phyloP scores from a whole-genome alignment of 2,329 filamentous ascomycete species.

The Thielaviopsis ethacetica region DNA sequence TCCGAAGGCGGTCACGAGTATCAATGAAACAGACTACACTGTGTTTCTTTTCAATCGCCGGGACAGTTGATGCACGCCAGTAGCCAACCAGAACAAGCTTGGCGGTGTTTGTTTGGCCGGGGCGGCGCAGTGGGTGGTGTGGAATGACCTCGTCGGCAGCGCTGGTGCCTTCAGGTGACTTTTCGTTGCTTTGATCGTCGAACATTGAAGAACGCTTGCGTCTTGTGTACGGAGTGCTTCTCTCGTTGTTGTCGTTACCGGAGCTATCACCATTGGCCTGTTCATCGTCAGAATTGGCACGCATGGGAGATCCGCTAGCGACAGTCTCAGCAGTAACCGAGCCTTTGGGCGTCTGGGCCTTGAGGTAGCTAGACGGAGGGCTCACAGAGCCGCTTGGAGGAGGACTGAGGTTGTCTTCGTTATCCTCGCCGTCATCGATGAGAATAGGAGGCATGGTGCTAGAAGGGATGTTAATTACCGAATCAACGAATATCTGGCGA shows the following conservation, averaged over 20 bases:
- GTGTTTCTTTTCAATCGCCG: constrained; percentile 34
- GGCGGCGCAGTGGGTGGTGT: constrained; percentile 6
- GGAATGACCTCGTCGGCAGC: constrained; percentile 1
- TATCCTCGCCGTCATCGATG: constrained; percentile 20
- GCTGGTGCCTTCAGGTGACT: not conserved
- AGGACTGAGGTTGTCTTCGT: constrained; percentile 23
- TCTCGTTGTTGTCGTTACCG: not conserved
- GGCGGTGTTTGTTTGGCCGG: constrained; percentile 13
- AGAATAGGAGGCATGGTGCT: constrained; percentile 12
- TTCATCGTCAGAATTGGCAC: constrained; percentile 22
- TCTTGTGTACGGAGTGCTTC: not conserved
- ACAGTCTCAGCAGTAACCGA: constrained; percentile 33
- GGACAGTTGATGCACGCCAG: constrained; percentile 42
- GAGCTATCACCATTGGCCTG: constrained; percentile 17
- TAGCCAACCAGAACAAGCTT: constrained; percentile 39
- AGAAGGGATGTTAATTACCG: constrained; percentile 13
- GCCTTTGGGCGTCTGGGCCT: constrained; percentile 28
- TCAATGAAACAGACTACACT: constrained; percentile 47
- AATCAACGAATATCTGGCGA: constrained; percentile 4
- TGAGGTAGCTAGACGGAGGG: constrained; percentile 23
- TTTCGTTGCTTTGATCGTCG: not conserved
- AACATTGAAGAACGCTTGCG: constrained; percentile 8
- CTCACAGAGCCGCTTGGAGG: constrained; percentile 24
- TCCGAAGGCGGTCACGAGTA: constrained; percentile 17
- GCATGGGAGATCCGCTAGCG: constrained; percentile 22